These are phyloP conservation scores for Trichosporon coremiiforme DNA, from an alignment of 1,284 basidiomycete species.

Conservation along the genomic window DNA sequence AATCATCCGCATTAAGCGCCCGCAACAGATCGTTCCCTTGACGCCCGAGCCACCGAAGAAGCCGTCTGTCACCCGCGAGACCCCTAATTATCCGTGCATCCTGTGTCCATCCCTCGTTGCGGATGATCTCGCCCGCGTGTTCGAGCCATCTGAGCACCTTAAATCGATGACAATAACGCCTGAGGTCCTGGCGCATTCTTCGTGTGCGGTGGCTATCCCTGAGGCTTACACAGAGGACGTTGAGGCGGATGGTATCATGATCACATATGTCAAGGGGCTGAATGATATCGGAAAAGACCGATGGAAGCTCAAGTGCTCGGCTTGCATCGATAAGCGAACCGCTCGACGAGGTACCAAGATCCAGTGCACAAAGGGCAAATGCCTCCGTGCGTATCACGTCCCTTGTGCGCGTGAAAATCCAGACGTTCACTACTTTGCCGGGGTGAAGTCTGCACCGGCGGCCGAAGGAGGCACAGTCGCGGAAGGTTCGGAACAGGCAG, in stretches of 20 bases:
- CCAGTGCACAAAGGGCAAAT: slow-evolving; percentile 89
- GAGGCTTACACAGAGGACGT: slow-evolving; percentile 79
- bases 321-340: slow-evolving; percentile 68
- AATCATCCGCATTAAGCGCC: slow-evolving; percentile 16
- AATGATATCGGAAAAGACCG: slow-evolving; percentile 82
- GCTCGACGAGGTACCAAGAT: slow-evolving; percentile 85
- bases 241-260: slow-evolving; percentile 51
- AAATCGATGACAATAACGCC: slow-evolving; percentile 23
- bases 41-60: slow-evolving; percentile 16
- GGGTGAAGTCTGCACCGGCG: slow-evolving; percentile 22
- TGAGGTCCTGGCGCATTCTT: slow-evolving; percentile 60
- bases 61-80: slow-evolving; percentile 13
- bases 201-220: slow-evolving; percentile 75
- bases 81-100: slow-evolving; percentile 64
- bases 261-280: slow-evolving; percentile 67
- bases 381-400: slow-evolving; percentile 89
- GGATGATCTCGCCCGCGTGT: slow-evolving; percentile 67
- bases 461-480: background rate
- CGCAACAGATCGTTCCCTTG: slow-evolving; percentile 19
- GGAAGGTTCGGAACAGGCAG: background rate
- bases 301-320: slow-evolving; percentile 90
- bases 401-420: slow-evolving; percentile 68
- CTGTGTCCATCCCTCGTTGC: slow-evolving; percentile 69
- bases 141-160: slow-evolving; percentile 33
- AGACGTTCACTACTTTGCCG: slow-evolving; percentile 35